Conservation (phyloP, 73 alveolate genomes). For the Paramecium primaurelia region DNA sequence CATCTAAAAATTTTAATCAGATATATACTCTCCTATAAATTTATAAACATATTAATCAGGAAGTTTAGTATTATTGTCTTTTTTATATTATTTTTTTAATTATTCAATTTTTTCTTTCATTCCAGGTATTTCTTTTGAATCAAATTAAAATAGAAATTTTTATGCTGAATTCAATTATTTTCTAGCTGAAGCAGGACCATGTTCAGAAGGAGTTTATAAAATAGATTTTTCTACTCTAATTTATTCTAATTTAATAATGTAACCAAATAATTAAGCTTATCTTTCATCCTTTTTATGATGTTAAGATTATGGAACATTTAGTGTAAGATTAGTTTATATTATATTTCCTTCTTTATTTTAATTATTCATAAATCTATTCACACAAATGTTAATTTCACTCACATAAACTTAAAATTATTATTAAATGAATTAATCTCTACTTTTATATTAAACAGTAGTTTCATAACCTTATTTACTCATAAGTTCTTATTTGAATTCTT, state of each 20-base stretch:
- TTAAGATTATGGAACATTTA: neutral
- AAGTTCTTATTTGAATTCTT: slow-evolving; percentile 2
- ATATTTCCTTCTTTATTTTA: neutral
- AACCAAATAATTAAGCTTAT: neutral
- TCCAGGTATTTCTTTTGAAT: neutral
- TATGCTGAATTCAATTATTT: neutral
- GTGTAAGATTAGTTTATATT: neutral
- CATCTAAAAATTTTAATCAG: slow-evolving; percentile 20
- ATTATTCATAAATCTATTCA: neutral
- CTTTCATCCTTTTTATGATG: slow-evolving; percentile 14
- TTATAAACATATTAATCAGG: neutral
- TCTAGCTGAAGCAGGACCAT: neutral
- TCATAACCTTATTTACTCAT: slow-evolving; percentile 35
- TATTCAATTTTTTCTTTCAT: neutral
- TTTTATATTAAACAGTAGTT: slow-evolving; percentile 8
- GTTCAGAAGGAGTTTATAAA: neutral
- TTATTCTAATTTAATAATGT: neutral
- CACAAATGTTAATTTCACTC: neutral
- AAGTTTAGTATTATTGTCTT: neutral
- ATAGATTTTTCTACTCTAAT: neutral
- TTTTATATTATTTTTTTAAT: neutral
- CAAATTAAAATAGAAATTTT: neutral
- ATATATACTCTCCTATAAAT: neutral
- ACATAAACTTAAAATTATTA: neutral
- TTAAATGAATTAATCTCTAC: neutral